A percentile compares a stretch with the other conserved stretches of the same genome.
These are phyloP conservation scores for Arabidopsis suecica DNA, from an alignment of 345 rosid species.

Conservation along the genomic window DNA sequence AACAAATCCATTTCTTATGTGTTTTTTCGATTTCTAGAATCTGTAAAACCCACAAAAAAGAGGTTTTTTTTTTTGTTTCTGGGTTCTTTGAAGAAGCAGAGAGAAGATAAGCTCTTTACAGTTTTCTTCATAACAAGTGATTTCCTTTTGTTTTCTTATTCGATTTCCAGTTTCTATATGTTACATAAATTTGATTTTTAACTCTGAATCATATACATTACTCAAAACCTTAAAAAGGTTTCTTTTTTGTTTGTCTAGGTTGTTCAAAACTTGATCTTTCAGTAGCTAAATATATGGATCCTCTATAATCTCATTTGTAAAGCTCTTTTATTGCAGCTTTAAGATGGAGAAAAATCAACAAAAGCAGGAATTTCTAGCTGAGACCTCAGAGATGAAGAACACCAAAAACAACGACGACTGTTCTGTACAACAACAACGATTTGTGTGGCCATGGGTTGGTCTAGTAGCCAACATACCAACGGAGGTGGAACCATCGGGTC, in stretches of 20 bases:
- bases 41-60: background rate
- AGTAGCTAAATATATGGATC: conserved; percentile 6
- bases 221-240: background rate
- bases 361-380: background rate
- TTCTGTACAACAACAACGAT: conserved; percentile 8
- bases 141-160: background rate
- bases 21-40: conserved; percentile 5
- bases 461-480: conserved; percentile 69
- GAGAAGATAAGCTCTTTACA: background rate
- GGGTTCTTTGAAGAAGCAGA: background rate
- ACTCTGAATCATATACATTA: conserved; percentile 4
- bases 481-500: conserved; percentile 43
- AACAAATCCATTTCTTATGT: background rate
- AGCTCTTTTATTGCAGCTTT: background rate
- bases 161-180: background rate
- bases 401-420: background rate
- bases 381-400: background rate
- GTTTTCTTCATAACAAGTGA: conserved; percentile 3
- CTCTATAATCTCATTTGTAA: background rate
- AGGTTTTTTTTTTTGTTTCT: background rate
- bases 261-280: conserved; percentile 9
- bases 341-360: conserved; percentile 30
- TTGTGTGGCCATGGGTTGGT: conserved; percentile 65
- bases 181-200: background rate
- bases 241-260: background rate